Conservation (phyloP, 805 yeast species). For the Hanseniaspora lachancei region DNA sequence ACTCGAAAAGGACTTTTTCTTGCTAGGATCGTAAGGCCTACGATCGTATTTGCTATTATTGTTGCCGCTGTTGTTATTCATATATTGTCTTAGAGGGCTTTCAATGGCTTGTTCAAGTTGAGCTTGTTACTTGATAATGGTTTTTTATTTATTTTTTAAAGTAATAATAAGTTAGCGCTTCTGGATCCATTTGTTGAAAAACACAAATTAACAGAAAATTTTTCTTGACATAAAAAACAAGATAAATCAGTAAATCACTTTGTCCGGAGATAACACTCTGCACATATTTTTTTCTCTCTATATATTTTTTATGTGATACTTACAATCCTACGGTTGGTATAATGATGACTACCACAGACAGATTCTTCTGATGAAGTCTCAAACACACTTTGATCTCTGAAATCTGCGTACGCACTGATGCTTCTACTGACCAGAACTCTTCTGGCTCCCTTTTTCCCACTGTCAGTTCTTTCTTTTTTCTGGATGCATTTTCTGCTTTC, state of each 20-base stretch:
- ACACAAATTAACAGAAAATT: neutral
- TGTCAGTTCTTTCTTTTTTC: neutral
- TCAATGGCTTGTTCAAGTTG: neutral
- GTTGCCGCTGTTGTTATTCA: neutral
- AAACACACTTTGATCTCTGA: neutral
- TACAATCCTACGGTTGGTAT: neutral
- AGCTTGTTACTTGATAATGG: neutral
- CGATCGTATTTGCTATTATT: neutral
- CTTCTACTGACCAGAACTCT: neutral
- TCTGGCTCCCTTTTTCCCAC: neutral
- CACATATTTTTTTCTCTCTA: too few species aligned
- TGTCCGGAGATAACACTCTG: neutral
- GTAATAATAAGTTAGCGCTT: neutral
- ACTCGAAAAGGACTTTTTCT: conserved; percentile 6
- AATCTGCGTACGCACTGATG: neutral
- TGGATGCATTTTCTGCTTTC: neutral
- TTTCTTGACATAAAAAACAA: neutral
- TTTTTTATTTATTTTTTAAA: neutral
- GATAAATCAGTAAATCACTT: too few species aligned
- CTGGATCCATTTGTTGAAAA: neutral
- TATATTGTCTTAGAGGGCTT: neutral
- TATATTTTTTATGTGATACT: neutral
- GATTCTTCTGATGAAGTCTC: neutral
- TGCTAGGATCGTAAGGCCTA: conserved; percentile 1
- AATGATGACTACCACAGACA: neutral